These are phyloP conservation scores for Neurospora africana DNA, from an alignment of 495 filamentous ascomycete species.

Conservation along the genomic window DNA sequence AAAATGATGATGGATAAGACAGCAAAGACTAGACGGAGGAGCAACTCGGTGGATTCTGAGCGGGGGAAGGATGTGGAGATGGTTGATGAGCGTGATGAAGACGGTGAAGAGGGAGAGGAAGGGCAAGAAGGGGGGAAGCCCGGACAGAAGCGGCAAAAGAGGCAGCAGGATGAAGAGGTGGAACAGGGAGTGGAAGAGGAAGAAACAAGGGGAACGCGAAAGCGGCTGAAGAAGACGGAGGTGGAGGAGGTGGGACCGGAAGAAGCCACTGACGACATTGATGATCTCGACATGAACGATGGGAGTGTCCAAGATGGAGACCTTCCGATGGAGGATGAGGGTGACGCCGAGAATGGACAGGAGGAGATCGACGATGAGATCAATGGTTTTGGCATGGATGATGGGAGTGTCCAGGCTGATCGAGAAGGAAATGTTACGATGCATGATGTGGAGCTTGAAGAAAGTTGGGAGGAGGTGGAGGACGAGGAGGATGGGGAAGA, in stretches of 20 bases:
- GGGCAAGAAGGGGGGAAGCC: not conserved
- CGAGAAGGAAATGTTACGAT: not conserved
- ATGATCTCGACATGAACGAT: not conserved
- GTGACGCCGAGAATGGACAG: not conserved
- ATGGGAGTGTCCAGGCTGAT: not conserved
- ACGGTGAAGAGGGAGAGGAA: not conserved
- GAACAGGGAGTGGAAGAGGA: not conserved
- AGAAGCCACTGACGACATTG: not conserved
- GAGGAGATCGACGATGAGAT: not conserved
- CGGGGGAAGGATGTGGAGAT: not conserved
- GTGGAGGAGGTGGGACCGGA: not conserved
- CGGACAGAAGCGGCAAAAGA: not conserved
- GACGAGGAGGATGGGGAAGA: not conserved
- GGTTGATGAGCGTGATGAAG: not conserved
- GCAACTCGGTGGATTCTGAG: fast-evolving
- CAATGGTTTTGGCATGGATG: not conserved
- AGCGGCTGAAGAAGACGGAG: not conserved
- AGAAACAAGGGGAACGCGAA: not conserved
- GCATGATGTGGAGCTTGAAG: not conserved
- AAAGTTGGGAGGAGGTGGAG: not conserved
- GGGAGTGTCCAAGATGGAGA: not conserved
- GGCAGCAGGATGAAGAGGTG: not conserved
- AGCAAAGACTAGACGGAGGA: not conserved
- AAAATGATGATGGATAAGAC: not conserved
- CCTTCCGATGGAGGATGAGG: not conserved